Base-by-base conservation (phyloP, 2,329 filamentous ascomycete species). In the Cadophora sp. region DNA sequence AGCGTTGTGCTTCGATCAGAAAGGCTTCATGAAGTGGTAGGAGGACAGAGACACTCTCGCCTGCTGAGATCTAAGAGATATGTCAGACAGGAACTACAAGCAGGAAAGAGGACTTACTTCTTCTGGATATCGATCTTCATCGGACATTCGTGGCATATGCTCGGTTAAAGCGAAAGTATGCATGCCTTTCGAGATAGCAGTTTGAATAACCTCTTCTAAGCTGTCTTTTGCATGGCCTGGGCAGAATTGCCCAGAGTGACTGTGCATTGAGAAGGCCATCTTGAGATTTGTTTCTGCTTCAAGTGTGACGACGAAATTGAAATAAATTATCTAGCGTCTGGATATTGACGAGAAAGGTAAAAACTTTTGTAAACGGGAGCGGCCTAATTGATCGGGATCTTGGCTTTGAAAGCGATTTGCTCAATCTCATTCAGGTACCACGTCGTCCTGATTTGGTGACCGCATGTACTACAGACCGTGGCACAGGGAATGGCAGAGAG, bases 251-350 rank as follows among this genome's bases (percentile, higher is more conserved):
- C 96, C 96, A 46, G 96, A 98, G 82, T 99, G 96, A 77, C 93
- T 97, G 81, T 99, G 96, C 84, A 98, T 97, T 4, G 96, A 97
- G 82, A 97, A 97, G 1, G 95, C 94, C 96, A 98, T 98, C 63
- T 53, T 77, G 19, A 37, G 8, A n/a, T 55, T 3, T n/a, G 19
- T 55, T 37, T 40, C 4, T 37, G 11, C 4, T 58, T 26, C 19
- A 37, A 24, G 3, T 37, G 43, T 22, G 55, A 58, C 24, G 29
- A 37, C 19, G 31, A 37, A 58, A 37, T 24, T 16, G 19, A 58
- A 1, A 4, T 24, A 58, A 16, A 58, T 34, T n/a, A 37, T 11
- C 14, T 37, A 37, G 34, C 9, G n/a, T n/a, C 2, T 9, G 34
- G 34, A 37, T 12, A 37, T 2, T 11, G n/a, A 56, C 27, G 50